Percentiles rank a stretch among this genome's conserved stretches.
Conservation (phyloP, 179 eudicot species). For the Gypsophila paniculata region DNA sequence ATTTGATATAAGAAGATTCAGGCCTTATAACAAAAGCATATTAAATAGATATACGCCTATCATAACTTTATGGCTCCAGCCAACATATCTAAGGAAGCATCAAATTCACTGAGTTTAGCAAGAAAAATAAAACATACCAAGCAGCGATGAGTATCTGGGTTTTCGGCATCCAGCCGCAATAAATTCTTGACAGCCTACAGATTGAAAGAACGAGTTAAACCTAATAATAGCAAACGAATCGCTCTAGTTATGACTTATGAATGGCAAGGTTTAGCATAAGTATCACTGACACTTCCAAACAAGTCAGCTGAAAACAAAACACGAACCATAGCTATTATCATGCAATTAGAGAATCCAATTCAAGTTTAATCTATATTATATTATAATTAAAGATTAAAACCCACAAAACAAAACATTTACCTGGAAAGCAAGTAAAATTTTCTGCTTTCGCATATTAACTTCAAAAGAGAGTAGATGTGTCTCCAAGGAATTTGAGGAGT, state of each 20-base stretch:
- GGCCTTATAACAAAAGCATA: neutral
- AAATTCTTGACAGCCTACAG: constrained; percentile 83
- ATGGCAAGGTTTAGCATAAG: neutral
- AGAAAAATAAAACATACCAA: constrained; percentile 48
- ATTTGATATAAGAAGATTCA: constrained; percentile 13
- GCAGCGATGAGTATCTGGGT: constrained; percentile 80
- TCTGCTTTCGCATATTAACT: constrained; percentile 86
- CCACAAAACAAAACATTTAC: constrained; percentile 30
- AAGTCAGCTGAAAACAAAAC: neutral
- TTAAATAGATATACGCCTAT: neutral
- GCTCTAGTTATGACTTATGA: neutral
- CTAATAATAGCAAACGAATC: neutral
- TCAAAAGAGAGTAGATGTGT: constrained; percentile 88
- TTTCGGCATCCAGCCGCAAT: constrained; percentile 72
- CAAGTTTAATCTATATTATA: neutral
- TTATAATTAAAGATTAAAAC: neutral
- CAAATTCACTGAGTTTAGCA: neutral
- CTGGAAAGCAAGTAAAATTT: constrained; percentile 81
- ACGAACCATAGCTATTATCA: neutral
- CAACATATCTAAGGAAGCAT: constrained; percentile 2
- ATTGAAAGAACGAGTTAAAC: constrained; percentile 11
- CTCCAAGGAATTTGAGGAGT: constrained; percentile 75
- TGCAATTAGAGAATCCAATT: neutral
- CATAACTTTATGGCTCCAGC: neutral
- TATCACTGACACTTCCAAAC: neutral